Percentiles rank a stretch among this genome's conserved stretches.
These are phyloP conservation scores for Exserohilum turcica DNA, from an alignment of 2,329 filamentous ascomycete species.

Conservation along the genomic window DNA sequence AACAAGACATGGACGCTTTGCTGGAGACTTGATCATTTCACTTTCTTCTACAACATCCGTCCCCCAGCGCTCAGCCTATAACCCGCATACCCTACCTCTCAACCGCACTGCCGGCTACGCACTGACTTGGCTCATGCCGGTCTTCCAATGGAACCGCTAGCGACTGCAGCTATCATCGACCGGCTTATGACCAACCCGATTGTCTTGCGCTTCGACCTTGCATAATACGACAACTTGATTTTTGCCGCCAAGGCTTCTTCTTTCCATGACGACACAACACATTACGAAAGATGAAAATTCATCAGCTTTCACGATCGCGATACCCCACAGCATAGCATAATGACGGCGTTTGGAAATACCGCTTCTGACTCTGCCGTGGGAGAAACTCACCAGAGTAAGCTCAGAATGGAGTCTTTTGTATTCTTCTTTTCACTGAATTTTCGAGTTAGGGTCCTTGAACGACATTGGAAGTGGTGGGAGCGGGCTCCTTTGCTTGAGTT, in stretches of 20 bases:
- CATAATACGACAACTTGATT: neutral
- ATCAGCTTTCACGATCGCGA: neutral
- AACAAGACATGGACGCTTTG: constrained; percentile 35
- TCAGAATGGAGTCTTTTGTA: neutral
- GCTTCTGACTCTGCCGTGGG: neutral
- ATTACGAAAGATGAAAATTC: neutral
- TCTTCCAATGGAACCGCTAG: constrained; percentile 12
- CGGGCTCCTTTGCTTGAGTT: neutral
- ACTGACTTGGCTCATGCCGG: constrained; percentile 17
- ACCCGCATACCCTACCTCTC: neutral
- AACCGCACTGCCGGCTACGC: constrained; percentile 9
- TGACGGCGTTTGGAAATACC: neutral
- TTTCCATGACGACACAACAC: neutral
- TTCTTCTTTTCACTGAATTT: neutral
- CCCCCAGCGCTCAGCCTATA: neutral
- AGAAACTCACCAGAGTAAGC: neutral
- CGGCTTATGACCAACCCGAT: constrained; percentile 1
- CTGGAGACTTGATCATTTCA: constrained; percentile 20
- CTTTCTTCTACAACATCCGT: neutral
- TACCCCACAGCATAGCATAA: neutral
- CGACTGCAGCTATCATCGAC: constrained; percentile 7
- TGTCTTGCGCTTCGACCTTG: neutral
- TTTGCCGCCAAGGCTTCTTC: neutral
- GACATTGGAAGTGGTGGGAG: neutral
- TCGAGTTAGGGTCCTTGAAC: neutral